These are phyloP conservation scores for Penicillium paradoxum DNA, from an alignment of 495 filamentous ascomycete species.

Conservation along the genomic window DNA sequence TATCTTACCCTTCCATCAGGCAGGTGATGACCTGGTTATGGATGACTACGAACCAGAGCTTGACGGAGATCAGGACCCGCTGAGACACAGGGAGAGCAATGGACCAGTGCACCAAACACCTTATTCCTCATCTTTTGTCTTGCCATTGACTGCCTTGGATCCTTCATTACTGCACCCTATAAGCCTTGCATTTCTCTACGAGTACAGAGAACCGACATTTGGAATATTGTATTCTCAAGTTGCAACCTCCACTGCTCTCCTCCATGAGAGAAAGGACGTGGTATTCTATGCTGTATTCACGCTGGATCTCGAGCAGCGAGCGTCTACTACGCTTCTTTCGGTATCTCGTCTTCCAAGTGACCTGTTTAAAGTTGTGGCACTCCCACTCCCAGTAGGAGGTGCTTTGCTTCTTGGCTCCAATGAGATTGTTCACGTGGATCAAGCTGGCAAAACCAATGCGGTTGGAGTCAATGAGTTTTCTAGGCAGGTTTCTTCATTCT, in stretches of 20 bases:
- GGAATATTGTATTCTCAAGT: slow-evolving; percentile 79
- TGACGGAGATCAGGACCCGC: slow-evolving; percentile 45
- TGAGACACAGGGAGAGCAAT: slow-evolving; percentile 36
- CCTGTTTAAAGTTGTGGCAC: slow-evolving; percentile 74
- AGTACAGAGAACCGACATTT: slow-evolving; percentile 96
- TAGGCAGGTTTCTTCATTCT: slow-evolving; percentile 70
- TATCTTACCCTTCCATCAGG: slow-evolving; percentile 85
- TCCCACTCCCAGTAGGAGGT: slow-evolving; percentile 83
- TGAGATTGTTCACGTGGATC: slow-evolving; percentile 92
- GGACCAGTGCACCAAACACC: slow-evolving; percentile 60
- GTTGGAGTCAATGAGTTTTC: slow-evolving; percentile 93
- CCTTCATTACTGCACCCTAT: slow-evolving; percentile 80
- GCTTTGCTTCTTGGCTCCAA: slow-evolving; percentile 82
- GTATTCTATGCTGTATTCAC: slow-evolving; percentile 91
- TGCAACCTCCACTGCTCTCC: slow-evolving; percentile 64
- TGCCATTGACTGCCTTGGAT: slow-evolving; percentile 80
- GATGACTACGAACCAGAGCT: slow-evolving; percentile 81
- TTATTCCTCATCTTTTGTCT: slow-evolving; percentile 85
- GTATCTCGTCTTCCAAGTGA: slow-evolving; percentile 84
- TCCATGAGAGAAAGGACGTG: slow-evolving; percentile 75
- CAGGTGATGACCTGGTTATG: slow-evolving; percentile 82
- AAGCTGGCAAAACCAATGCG: slow-evolving; percentile 87
- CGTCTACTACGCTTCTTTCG: slow-evolving; percentile 87
- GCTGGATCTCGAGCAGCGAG: slow-evolving; percentile 86
- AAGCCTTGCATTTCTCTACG: slow-evolving; percentile 88